Base-by-base conservation (phyloP, 208 protist genomes). In the Sergeia podlipaevii region DNA sequence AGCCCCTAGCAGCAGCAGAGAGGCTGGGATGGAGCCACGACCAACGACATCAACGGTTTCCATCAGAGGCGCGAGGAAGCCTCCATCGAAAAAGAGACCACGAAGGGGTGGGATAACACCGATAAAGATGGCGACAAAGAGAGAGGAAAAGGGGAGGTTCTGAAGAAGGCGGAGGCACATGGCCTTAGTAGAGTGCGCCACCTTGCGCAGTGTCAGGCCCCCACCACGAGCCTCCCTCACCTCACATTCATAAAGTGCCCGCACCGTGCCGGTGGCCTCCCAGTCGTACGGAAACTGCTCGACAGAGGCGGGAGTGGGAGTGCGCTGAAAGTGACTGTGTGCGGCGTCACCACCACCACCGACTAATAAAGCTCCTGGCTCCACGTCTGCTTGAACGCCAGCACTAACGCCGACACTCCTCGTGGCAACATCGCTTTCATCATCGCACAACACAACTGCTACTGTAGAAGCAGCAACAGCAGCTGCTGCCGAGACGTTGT, bases 1-100 rank as follows among this genome's bases (percentile, higher is more conserved):
- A 2, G 74, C 52, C 17, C 82, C 86, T 32, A 93, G 65, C 56
- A 93, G 65, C 50, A 93, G 66, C 57, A 93, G 60, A n/a, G 82
- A 79, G 21, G 72, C 45, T 15, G 86, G 86, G 30, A 93, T 81
- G 23, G 66, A 80, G 18, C 82, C 82, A 21, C 78, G 60, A 32
- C 71, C 68, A 1, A 93, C 43, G 3, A 90, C 52, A 21, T 46
- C 51, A 18, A 83, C 65, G 17, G 74, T 62, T 33, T 87, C 77
- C 68, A 79, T 86, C 18, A 90, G 11, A 41, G 80, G 76, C 58
- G 70, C 67, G 26, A 90, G 68, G 29, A 64, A 62, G 1, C 82
- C 80, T 15, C 56, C 60, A 29, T 81, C 66, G 32, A 82, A 76
- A 49, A 90, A 72, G 20, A 88, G 52, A 34, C 54, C 57, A 32